phyloP scores from a whole-genome alignment of 2,329 filamentous ascomycete genomes.

The Aspergillus costaricaensis region DNA sequence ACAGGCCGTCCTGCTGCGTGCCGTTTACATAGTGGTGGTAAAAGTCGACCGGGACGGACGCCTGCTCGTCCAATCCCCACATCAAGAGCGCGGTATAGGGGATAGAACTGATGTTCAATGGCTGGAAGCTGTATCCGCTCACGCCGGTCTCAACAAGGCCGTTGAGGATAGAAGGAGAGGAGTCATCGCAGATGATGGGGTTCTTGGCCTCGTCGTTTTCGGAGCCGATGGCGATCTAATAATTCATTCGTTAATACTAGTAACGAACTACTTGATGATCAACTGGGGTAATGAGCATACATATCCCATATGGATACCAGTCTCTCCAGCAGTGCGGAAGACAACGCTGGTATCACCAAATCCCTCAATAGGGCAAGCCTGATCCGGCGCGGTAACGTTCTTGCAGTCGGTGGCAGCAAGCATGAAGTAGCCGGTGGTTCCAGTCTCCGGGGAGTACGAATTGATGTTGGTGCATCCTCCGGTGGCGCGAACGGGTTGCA shows the following conservation, averaged over 20 bases:
- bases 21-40: slow-evolving; percentile 7
- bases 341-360: background rate
- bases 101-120: background rate
- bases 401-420: background rate
- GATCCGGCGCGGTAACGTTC: background rate
- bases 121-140: background rate
- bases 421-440: background rate
- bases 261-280: background rate
- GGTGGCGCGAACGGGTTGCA: background rate
- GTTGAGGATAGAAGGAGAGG: background rate
- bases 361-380: slow-evolving; percentile 3
- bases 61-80: background rate
- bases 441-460: slow-evolving; percentile 4
- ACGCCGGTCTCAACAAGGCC: background rate
- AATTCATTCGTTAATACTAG: background rate
- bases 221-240: slow-evolving; percentile 3
- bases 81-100: background rate
- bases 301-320: background rate
- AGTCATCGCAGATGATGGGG: background rate
- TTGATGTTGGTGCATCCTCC: slow-evolving; percentile 5
- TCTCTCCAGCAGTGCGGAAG: background rate
- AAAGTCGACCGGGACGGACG: background rate
- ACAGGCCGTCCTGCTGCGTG: slow-evolving; percentile 2
- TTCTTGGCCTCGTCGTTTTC: background rate
- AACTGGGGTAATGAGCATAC: background rate